Conservation (phyloP, 768 basidiomycete species). For the Mycena floridula region DNA sequence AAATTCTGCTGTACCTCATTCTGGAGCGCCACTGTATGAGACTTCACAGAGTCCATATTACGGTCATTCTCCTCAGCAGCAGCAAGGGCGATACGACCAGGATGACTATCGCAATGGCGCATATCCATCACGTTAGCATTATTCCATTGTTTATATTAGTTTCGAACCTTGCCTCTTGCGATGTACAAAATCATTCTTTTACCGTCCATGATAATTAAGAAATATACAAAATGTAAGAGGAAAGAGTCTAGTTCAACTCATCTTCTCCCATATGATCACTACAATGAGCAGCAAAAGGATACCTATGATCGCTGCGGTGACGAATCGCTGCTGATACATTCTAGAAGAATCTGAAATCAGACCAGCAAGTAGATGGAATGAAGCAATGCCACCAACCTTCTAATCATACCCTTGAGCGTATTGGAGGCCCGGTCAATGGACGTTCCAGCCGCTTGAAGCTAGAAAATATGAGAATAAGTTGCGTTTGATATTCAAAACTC, state of each 20-base stretch:
- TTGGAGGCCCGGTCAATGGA: conserved; percentile 89
- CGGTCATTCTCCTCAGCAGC: no score
- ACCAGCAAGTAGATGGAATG: conserved; percentile 4
- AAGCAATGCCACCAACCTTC: conserved; percentile 66
- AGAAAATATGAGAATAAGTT: conserved; percentile 2
- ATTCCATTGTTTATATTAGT: no score
- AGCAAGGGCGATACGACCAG: no score
- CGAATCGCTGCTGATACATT: conserved; percentile 94
- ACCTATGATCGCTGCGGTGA: conserved; percentile 81
- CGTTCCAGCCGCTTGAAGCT: conserved; percentile 83
- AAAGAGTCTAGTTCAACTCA: conserved; percentile 25
- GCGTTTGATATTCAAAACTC: conserved; percentile 17
- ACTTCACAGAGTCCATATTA: neutral
- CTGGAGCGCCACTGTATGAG: neutral
- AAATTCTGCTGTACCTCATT: neutral
- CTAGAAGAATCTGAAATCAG: conserved; percentile 43
- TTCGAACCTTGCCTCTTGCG: no score
- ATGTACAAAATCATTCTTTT: no score
- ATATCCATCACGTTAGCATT: no score
- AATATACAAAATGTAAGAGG: neutral
- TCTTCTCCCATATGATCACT: conserved; percentile 78
- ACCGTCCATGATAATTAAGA: no score
- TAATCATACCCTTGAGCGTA: conserved; percentile 93
- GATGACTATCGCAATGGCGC: no score
- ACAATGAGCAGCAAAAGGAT: conserved; percentile 81